Evolutionary conservation across 345 rosid species (phyloP), one percentile per base, ranked within the genome.

Genomic region (Excoecaria cochinchinensis): DNA sequence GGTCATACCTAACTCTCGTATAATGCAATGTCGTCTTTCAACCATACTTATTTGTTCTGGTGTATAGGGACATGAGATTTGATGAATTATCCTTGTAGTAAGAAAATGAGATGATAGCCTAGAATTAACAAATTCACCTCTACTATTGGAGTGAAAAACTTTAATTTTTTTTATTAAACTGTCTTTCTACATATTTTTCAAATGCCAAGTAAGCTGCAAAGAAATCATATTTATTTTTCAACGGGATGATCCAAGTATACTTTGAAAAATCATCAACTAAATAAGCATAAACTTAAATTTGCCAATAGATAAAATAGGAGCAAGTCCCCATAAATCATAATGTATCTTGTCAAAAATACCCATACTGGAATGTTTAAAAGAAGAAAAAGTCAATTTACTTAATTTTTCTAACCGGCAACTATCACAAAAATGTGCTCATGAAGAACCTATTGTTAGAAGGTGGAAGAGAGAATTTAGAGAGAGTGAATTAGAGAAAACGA

Each of bases 201-300:
- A 58, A 58, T 13, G 13, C 25, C 13, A 58, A 58, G 25, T 58
- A 58, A 21, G 63, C 21, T n/a, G 63, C 63, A 58, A 58, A 58
- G 13, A 21, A 17, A 58, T 58, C 63, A 19, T 7, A 58, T 58
- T 58, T 58, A 10, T 25, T 25, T 58, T 58, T 58, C 36, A 58
- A 12, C 6, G 63, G 63, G 21, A 58, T 58, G n/a, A 58, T 22
- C 63, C 63, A 58, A 25, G 38, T 58, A 58, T 58, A 58, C 12
- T 58, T 58, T n/a, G 63, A 58, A n/a, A 19, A 58, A 58, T 19
- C 63, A 58, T 58, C 25, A 19, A 58, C 24, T 5, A 17, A 58
- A 58, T 31, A 58, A 17, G 63, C 63, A 58, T 58, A 58, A 25
- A 58, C 25, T n/a, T 58, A 58, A 58, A 58, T 31, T 58, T 58